Evolutionary conservation across 2,329 filamentous ascomycete genomes (phyloP), one percentile per base, ranked within the genome.

Genomic region (Thelonectria blattea): DNA sequence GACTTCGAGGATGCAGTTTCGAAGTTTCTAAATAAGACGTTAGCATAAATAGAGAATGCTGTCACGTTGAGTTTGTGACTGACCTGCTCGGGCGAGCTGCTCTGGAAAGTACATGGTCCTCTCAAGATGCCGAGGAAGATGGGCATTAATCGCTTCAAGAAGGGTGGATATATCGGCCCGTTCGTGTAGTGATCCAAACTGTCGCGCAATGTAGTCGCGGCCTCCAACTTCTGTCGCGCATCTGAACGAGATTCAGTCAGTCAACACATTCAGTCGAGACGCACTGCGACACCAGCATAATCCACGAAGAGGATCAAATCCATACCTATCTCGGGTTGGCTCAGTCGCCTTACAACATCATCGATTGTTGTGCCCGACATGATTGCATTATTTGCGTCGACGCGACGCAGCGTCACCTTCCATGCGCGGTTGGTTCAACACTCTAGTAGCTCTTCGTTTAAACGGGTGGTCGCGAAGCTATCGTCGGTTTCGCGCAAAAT

Each of bases 1-100:
- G 68, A 97, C 97, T 77, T 99, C 96, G 68, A 99, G 89, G 50
- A 96, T 86, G 74, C 91, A 96, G 74, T 95, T 95, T 65, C 95
- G 92, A 66, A 99, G 82, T 86, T 93, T 96, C 88, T 92, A 68
- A 42, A 17, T 10, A 6, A 30, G 2, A 12, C 2, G 55, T 74
- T 59, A 74, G 69, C 48, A 48, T 45, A 14, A 30, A 14, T 5
- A 54, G 9, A 20, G 20, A 8, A 30, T 30, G 8, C 27, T 7
- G 9, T 30, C 2, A 30, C 6, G 15, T 10, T 10, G n/a, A 32
- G 17, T 3, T 10, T 15, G 20, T 32, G 45, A 65, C 84, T 74
- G 76, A 93, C 91, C 84, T 98, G 95, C 73, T 99, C 95, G 53
- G 88, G 84, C 2, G 92, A 96, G 71, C 89, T 92, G 75, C 91